A percentile compares a stretch with the other conserved stretches of the same genome.
phyloP scores from a whole-genome alignment of 306 rosid genomes.

The Betula pendula region DNA sequence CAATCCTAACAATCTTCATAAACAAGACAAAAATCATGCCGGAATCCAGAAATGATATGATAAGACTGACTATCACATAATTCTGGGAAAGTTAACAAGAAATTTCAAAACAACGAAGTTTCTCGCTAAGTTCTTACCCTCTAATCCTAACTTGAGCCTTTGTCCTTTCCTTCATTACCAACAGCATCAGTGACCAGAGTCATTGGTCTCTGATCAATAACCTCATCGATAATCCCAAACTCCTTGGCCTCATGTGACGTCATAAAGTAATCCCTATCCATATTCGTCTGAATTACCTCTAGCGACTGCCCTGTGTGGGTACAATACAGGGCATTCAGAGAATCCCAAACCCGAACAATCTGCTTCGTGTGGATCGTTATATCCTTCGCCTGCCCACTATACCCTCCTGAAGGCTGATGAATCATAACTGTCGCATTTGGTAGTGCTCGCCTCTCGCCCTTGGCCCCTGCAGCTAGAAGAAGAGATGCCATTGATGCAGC shows the following conservation, averaged over 20 bases:
- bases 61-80: not conserved
- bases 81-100: conserved; percentile 1
- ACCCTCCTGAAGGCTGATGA: conserved; percentile 98
- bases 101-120: not conserved
- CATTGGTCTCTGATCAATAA: conserved; percentile 85
- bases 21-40: conserved; percentile 10
- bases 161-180: conserved; percentile 61
- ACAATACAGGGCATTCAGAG: conserved; percentile 64
- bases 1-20: not conserved
- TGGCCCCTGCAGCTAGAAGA: conserved; percentile 86
- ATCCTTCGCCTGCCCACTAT: conserved; percentile 94
- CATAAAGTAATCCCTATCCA: conserved; percentile 93
- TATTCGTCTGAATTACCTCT: conserved; percentile 64
- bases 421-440: conserved; percentile 90
- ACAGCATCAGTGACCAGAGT: conserved; percentile 87
- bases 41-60: not conserved
- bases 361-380: conserved; percentile 89
- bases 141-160: conserved; percentile 47
- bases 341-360: conserved; percentile 81
- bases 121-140: conserved; percentile 43
- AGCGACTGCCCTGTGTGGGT: conserved; percentile 76
- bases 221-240: conserved; percentile 91
- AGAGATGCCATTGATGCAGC: conserved; percentile 99
- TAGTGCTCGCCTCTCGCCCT: conserved; percentile 91
- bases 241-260: conserved; percentile 83